Evolutionary conservation across 2,329 filamentous ascomycete species (phyloP), one percentile per base, ranked within the genome.

Genomic region (Endocalyx cinctus): DNA sequence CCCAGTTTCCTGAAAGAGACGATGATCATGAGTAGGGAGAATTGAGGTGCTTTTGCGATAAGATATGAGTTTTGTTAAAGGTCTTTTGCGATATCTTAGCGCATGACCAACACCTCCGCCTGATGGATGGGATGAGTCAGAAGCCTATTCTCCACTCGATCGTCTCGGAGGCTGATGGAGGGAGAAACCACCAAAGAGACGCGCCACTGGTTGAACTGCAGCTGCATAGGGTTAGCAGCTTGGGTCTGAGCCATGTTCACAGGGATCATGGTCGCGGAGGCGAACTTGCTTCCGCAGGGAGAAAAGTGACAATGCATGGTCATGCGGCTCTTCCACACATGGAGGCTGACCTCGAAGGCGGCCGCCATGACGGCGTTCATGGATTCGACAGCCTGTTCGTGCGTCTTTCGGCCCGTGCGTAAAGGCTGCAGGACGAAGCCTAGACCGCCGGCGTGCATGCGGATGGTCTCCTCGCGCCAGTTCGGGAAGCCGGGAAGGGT

Each of bases 221-320:
- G 40, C 16, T 49, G 41, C 12, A 45, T 41, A 5, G 39, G 25
- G 2, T 17, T 29, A 5, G n/a, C n/a, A 7, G 33, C 38, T n/a
- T n/a, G n/a, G 13, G 51, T 31, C 14, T 49, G 42, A 6, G 33
- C 37, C 5, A 31, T 37, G 16, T 56, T 56, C 17, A 54, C 12
- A 1, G 51, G 44, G 7, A 48, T 39, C 54, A 57, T 57, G 12
- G 45, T 50, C n/a, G 36, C 45, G 4, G 36, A 34, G 3, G 41
- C 31, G 35, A 47, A 57, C 35, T 48, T 51, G 31, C 14, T 31
- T 6, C 46, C 55, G 14, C 47, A 51, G 7, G 52, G 48, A 14
- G 54, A 49, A 41, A 58, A 58, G 18, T 40, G 42, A 43, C 47
- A 58, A 29, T 56, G 48, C 2, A 58, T 31, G 1, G 53, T 57